Base-by-base conservation (phyloP, 2,329 filamentous ascomycete species). In the Dactylellina sp. region DNA sequence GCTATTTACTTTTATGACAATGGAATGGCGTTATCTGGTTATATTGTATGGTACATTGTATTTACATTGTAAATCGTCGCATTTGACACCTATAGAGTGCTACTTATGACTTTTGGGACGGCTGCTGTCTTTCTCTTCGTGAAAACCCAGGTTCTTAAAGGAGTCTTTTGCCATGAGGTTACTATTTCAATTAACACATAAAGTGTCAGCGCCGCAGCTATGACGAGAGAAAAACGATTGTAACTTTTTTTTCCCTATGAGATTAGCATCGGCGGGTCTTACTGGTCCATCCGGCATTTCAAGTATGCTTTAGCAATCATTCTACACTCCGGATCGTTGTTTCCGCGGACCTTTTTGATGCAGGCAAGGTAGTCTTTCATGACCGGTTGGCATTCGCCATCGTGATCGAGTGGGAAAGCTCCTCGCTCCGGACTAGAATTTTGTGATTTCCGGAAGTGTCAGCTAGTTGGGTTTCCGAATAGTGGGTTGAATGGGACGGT, bases 151-250 rank as follows among this genome's bases (percentile, higher is more conserved):
- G 80, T 99, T 99, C 81, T 91, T 92, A 82, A 98, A 95, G 71
- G 96, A 91, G 80, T 99, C 95, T 77, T 87, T 92, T 6, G 93
- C 93, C 95, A 99, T 99, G 32, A 99, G 84, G 80, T 98, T 97
- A 77, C 93, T 93, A 78, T 40, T 40, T 5, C n/a, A n/a, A n/a
- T n/a, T n/a, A n/a, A n/a, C n/a, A n/a, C n/a, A n/a, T n/a, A n/a
- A n/a, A n/a, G n/a, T n/a, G n/a, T n/a, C n/a, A n/a, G n/a, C n/a
- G n/a, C n/a, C n/a, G n/a, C n/a, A n/a, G n/a, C n/a, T n/a, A n/a
- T n/a, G n/a, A n/a, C n/a, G n/a, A n/a, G n/a, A n/a, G n/a, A n/a
- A n/a, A n/a, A 32, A 32, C 9, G 28, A 32, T 32, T 5, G 28
- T 32, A 9, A 9, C 9, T 32, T 5, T 32, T 5, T 32, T 32